Conservation (phyloP, 208 protist genomes). For the Leishmania aethiopica region DNA sequence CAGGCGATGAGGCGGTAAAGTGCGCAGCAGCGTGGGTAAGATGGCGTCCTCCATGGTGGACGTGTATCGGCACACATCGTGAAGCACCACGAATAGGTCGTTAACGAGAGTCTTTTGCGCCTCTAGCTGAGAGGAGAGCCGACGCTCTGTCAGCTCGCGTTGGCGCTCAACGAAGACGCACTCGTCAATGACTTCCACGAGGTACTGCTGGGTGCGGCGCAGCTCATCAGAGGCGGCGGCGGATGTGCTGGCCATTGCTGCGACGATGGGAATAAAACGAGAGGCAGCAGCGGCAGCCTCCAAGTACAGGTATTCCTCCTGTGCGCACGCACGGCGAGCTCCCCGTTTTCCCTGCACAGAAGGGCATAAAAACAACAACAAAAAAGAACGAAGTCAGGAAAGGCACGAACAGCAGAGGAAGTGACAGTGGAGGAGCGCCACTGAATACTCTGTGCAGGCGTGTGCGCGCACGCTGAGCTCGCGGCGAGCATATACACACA, state of each 20-base stretch:
- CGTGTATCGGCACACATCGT: slow-evolving; percentile 24
- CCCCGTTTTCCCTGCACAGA: neutral
- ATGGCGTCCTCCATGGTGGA: slow-evolving; percentile 14
- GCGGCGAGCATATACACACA: neutral
- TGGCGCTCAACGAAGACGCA: slow-evolving; percentile 75
- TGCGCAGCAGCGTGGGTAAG: slow-evolving; percentile 5
- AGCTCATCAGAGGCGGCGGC: slow-evolving; percentile 16
- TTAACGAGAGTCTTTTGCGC: slow-evolving; percentile 25
- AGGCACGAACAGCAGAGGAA: neutral
- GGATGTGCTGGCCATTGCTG: slow-evolving; percentile 3
- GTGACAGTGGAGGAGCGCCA: neutral
- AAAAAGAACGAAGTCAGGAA: neutral
- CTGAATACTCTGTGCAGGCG: neutral
- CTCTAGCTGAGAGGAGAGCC: slow-evolving; percentile 27
- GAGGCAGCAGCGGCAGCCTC: neutral
- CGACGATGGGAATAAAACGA: neutral
- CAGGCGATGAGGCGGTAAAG: slow-evolving; percentile 1
- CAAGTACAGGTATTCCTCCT: neutral
- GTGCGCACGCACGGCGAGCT: neutral
- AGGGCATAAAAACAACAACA: neutral
- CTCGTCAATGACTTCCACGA: slow-evolving; percentile 81
- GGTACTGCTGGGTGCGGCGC: slow-evolving; percentile 41
- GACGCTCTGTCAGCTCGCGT: slow-evolving; percentile 48
- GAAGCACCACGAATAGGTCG: slow-evolving; percentile 27
- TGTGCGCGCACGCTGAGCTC: neutral